Conservation (phyloP, 2,329 filamentous ascomycete species). For the Fusarium equiseti region DNA sequence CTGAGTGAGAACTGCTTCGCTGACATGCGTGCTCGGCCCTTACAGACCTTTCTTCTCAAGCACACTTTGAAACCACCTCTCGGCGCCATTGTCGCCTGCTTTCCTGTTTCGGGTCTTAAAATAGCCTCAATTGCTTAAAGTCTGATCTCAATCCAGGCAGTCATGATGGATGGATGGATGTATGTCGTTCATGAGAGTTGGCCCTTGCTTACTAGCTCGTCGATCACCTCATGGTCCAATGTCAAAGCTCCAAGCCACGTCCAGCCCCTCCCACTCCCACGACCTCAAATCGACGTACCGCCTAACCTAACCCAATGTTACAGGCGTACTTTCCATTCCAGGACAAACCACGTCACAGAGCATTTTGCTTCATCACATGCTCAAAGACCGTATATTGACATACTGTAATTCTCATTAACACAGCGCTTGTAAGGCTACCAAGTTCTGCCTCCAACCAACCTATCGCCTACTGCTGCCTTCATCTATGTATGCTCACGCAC, state of each 20-base stretch:
- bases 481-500: background rate
- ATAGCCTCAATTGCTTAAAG: background rate
- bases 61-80: background rate
- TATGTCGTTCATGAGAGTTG: constrained; percentile 8
- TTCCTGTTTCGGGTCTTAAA: background rate
- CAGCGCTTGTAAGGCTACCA: background rate
- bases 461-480: background rate
- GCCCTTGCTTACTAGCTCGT: constrained; percentile 24
- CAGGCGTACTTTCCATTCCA: constrained; percentile 1
- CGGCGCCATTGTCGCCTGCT: too few species aligned
- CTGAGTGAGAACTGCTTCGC: background rate
- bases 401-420: background rate
- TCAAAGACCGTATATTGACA: background rate
- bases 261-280: constrained; percentile 3
- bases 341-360: constrained; percentile 5
- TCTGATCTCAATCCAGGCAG: background rate
- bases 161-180: constrained; percentile 20
- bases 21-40: constrained; percentile 5
- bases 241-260: constrained; percentile 39
- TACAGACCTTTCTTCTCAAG: background rate
- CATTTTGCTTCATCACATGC: background rate
- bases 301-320: background rate
- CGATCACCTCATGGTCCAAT: constrained; percentile 20
- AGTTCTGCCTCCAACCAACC: background rate
- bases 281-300: background rate